Evolutionary conservation across 306 rosid species (phyloP).

Genomic region (Begonia peltatifolia): DNA sequence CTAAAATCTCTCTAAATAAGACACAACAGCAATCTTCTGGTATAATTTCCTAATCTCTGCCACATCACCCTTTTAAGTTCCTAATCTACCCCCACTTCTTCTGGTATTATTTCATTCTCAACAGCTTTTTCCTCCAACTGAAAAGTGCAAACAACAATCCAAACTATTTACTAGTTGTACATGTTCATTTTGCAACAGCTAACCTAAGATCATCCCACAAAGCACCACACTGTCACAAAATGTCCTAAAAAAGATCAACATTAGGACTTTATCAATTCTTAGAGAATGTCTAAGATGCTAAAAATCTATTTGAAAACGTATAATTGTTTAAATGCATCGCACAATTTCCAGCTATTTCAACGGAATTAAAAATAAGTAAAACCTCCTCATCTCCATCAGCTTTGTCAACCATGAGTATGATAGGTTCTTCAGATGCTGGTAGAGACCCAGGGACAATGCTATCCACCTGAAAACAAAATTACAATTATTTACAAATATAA

Average conservation of each 20-base stretch:
- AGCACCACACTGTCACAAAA: neutral
- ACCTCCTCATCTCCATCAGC: conserved; percentile 99
- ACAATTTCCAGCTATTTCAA: too few species aligned
- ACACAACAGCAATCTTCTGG: too few species aligned
- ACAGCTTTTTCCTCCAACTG: too few species aligned
- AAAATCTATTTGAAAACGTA: neutral
- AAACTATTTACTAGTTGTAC: conserved; percentile 8
- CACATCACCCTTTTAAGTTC: too few species aligned
- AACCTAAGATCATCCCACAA: neutral
- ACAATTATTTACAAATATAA: neutral
- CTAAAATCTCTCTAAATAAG: too few species aligned
- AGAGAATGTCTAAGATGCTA: neutral
- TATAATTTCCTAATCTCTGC: too few species aligned
- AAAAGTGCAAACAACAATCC: neutral
- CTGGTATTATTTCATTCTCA: too few species aligned
- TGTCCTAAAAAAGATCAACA: neutral
- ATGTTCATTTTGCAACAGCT: conserved; percentile 1
- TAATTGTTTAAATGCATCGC: too few species aligned
- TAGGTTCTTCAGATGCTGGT: conserved; percentile 60
- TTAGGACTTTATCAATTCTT: neutral
- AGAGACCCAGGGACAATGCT: conserved; percentile 74
- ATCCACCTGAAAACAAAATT: conserved; percentile 51
- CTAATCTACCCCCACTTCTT: too few species aligned
- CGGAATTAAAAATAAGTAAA: conserved; percentile 5
- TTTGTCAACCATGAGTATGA: conserved; percentile 60